Percentiles rank a stretch among this genome's conserved stretches.
Evolutionary conservation across 2,329 filamentous ascomycete species (phyloP).

Genomic region (Fusarium humuli): DNA sequence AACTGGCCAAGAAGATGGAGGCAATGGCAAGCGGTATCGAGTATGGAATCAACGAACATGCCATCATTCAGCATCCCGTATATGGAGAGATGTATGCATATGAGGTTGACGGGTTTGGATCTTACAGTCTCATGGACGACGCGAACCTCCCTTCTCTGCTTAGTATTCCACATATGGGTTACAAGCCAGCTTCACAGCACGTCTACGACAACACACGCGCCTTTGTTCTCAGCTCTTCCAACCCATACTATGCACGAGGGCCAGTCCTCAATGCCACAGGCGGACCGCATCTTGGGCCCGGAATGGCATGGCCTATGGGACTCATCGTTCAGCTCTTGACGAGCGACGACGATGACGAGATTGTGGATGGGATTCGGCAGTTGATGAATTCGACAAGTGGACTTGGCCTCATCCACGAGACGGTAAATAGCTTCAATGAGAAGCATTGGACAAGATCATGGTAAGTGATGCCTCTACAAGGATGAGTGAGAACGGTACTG

Average conservation of each 20-base stretch:
- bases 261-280: conserved; percentile 64
- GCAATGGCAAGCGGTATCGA: conserved; percentile 67
- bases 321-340: conserved; percentile 84
- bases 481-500: not conserved
- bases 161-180: conserved; percentile 70
- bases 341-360: conserved; percentile 79
- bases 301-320: conserved; percentile 89
- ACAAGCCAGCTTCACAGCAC: conserved; percentile 66
- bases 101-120: conserved; percentile 77
- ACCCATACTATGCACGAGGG: conserved; percentile 76
- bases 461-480: conserved; percentile 34
- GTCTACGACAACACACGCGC: conserved; percentile 80
- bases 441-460: conserved; percentile 53
- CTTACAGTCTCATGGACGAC: conserved; percentile 70
- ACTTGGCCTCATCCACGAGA: conserved; percentile 84
- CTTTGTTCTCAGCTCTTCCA: conserved; percentile 77
- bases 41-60: conserved; percentile 76
- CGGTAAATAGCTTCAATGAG: conserved; percentile 52
- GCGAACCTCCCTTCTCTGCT: conserved; percentile 72
- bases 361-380: conserved; percentile 70
- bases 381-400: conserved; percentile 76
- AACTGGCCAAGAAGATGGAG: conserved; percentile 69
- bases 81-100: conserved; percentile 76
- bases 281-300: conserved; percentile 67
- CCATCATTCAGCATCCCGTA: conserved; percentile 70